These are phyloP conservation scores for Phytopythium aichiense DNA, from an alignment of 352 stramenopile species.

Conservation along the genomic window DNA sequence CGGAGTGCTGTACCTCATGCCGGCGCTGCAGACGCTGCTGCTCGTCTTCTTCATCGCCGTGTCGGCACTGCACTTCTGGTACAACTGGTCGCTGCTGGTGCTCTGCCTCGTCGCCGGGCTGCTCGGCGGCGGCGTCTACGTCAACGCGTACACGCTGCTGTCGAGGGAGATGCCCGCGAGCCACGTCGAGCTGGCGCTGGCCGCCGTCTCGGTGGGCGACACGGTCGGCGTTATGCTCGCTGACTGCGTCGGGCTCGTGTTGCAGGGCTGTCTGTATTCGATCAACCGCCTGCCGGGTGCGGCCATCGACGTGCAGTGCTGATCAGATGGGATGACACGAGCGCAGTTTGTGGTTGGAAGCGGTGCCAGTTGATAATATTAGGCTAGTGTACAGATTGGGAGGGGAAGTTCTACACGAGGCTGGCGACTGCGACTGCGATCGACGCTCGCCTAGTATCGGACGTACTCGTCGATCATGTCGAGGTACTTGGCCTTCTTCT, in stretches of 20 bases:
- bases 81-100: slow-evolving; percentile 80
- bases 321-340: not conserved
- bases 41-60: slow-evolving; percentile 87
- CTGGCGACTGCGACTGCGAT: not conserved
- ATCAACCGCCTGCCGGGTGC: slow-evolving; percentile 67
- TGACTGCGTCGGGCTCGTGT: slow-evolving; percentile 83
- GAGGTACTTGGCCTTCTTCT: slow-evolving; percentile 32
- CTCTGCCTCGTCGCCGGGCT: slow-evolving; percentile 87
- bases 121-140: slow-evolving; percentile 87
- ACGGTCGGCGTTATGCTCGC: slow-evolving; percentile 88
- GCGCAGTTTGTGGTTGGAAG: slow-evolving; percentile 1
- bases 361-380: not conserved
- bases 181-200: slow-evolving; percentile 86
- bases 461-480: slow-evolving; percentile 51
- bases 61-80: slow-evolving; percentile 77
- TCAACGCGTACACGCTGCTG: slow-evolving; percentile 91
- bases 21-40: slow-evolving; percentile 78
- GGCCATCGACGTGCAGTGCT: slow-evolving; percentile 55
- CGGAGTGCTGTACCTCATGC: slow-evolving; percentile 86
- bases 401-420: not conserved
- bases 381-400: not conserved
- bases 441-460: slow-evolving; percentile 16
- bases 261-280: slow-evolving; percentile 92
- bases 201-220: slow-evolving; percentile 86
- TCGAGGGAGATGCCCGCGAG: slow-evolving; percentile 66